phyloP scores from a whole-genome alignment of 2,329 filamentous ascomycete species.

The Alternaria hordeiaustralica region DNA sequence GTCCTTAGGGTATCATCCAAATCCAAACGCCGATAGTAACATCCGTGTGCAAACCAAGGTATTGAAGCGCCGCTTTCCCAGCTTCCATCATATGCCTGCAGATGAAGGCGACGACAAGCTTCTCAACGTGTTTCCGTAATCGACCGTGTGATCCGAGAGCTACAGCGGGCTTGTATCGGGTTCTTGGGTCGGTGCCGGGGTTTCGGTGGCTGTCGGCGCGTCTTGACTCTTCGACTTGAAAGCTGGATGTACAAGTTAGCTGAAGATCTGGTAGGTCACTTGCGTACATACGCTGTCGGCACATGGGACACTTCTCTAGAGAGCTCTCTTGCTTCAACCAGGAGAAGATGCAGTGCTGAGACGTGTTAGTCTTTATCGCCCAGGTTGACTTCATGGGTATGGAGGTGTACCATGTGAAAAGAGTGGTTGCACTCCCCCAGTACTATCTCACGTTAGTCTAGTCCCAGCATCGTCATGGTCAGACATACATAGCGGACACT shows the following conservation, averaged over 20 bases:
- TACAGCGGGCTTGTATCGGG: slow-evolving; percentile 29
- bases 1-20: slow-evolving; percentile 34
- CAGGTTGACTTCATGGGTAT: background rate
- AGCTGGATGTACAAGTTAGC: slow-evolving; percentile 33
- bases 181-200: slow-evolving; percentile 18
- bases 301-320: slow-evolving; percentile 97
- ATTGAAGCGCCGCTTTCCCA: background rate
- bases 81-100: background rate
- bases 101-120: background rate
- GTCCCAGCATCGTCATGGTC: background rate
- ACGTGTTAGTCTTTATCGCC: slow-evolving; percentile 10
- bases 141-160: background rate
- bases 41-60: background rate
- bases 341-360: slow-evolving; percentile 88
- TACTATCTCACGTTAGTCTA: slow-evolving; percentile 61
- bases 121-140: background rate
- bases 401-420: slow-evolving; percentile 81
- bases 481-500: slow-evolving; percentile 83
- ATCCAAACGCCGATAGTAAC: slow-evolving; percentile 18
- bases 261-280: background rate
- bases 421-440: slow-evolving; percentile 97
- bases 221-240: slow-evolving; percentile 50
- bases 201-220: slow-evolving; percentile 25
- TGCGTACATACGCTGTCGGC: slow-evolving; percentile 76
- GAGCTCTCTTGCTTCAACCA: slow-evolving; percentile 97